Conservation (phyloP, 2,329 filamentous ascomycete species). For the Ascochyta lentis region DNA sequence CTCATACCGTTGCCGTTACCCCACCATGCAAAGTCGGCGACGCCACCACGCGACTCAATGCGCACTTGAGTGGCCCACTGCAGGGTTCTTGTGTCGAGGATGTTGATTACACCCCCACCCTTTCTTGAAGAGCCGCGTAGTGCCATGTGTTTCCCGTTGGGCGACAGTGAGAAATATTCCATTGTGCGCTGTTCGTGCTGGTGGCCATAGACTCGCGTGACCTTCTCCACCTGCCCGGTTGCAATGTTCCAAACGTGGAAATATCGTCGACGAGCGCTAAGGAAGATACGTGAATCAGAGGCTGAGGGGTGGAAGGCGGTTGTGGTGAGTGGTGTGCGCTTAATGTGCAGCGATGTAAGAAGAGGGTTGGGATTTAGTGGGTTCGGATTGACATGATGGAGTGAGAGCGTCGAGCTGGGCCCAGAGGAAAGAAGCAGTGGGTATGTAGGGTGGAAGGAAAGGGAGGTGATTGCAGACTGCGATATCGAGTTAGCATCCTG, state of each 20-base stretch:
- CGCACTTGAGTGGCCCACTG: conserved; percentile 88
- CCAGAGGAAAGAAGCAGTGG: conserved; percentile 91
- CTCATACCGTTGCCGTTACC: conserved; percentile 79
- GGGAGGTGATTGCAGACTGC: conserved; percentile 76
- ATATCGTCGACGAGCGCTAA: conserved; percentile 85
- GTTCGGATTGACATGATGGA: conserved; percentile 85
- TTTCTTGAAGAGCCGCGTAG: conserved; percentile 80
- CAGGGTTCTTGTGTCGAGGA: conserved; percentile 78
- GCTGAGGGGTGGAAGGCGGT: conserved; percentile 77
- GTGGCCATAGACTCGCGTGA: conserved; percentile 76
- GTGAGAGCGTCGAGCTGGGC: conserved; percentile 80
- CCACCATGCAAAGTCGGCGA: conserved; percentile 96
- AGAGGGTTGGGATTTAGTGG: conserved; percentile 83
- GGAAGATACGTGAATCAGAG: conserved; percentile 79
- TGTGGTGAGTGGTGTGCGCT: conserved; percentile 80
- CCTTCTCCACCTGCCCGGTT: conserved; percentile 81
- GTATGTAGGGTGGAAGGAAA: conserved; percentile 88
- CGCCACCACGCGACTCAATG: conserved; percentile 80
- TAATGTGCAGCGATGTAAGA: conserved; percentile 87
- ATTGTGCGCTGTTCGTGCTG: conserved; percentile 84
- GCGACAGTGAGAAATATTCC: conserved; percentile 88
- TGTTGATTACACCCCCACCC: conserved; percentile 86
- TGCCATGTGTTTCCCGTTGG: conserved; percentile 85
- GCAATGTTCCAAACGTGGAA: conserved; percentile 94
- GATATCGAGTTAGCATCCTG: conserved; percentile 18